Conservation (phyloP, 2,329 filamentous ascomycete genomes). For the Metarhizium rileyi region DNA sequence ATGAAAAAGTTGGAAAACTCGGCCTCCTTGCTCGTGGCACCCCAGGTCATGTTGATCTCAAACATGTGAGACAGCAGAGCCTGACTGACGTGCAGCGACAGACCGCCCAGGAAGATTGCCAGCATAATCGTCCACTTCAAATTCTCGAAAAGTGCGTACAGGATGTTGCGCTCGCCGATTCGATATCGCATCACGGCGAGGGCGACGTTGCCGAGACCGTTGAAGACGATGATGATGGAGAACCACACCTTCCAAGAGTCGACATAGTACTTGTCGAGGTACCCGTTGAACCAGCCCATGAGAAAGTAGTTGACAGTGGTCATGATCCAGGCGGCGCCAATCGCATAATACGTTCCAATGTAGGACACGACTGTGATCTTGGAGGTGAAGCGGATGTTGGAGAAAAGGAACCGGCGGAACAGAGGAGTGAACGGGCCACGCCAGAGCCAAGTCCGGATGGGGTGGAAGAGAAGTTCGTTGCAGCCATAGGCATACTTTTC, state of each 20-base stretch:
- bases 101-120: conserved; percentile 72
- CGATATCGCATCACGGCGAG: conserved; percentile 67
- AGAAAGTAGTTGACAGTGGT: conserved; percentile 67
- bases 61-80: conserved; percentile 77
- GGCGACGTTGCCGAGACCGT: conserved; percentile 62
- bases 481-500: conserved; percentile 83
- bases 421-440: conserved; percentile 70
- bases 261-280: conserved; percentile 71
- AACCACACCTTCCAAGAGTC: conserved; percentile 75
- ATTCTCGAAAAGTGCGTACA: conserved; percentile 49
- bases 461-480: conserved; percentile 74
- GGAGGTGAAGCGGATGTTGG: conserved; percentile 63
- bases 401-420: conserved; percentile 64
- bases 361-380: conserved; percentile 70
- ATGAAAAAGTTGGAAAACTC: conserved; percentile 79
- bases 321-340: conserved; percentile 66
- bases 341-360: conserved; percentile 72
- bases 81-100: conserved; percentile 72
- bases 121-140: conserved; percentile 67
- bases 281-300: conserved; percentile 66
- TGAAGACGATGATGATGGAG: conserved; percentile 70
- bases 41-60: conserved; percentile 79
- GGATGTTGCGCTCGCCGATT: conserved; percentile 51
- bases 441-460: conserved; percentile 61
- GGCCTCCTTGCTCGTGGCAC: conserved; percentile 73